Percentiles rank a stretch among this genome's conserved stretches.
phyloP scores from a whole-genome alignment of 768 basidiomycete genomes.

The Auriscalpium orientale region DNA sequence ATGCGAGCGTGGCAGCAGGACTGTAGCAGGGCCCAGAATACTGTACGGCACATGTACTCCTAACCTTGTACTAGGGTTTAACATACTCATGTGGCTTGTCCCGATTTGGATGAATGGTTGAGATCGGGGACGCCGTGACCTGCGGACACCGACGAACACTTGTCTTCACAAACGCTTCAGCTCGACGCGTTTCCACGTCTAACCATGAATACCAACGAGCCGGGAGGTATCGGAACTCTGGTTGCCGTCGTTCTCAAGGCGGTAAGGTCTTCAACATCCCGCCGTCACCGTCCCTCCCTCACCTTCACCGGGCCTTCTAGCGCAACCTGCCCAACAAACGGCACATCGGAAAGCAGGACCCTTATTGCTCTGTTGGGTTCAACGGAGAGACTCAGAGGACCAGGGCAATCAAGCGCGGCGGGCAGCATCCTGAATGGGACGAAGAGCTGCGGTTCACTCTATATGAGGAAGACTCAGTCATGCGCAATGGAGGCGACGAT shows the following conservation, averaged over 20 bases:
- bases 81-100: too few relatives aligned
- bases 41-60: too few relatives aligned
- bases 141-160: too few relatives aligned
- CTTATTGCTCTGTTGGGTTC: constrained; percentile 77
- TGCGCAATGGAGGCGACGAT: constrained; percentile 4
- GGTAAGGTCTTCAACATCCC: constrained; percentile 40
- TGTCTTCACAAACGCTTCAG: not conserved
- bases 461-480: constrained; percentile 60
- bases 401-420: constrained; percentile 91
- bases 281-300: constrained; percentile 1
- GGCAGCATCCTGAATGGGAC: constrained; percentile 99
- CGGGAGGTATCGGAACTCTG: constrained; percentile 84
- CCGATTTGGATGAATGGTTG: too few relatives aligned
- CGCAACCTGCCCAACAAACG: constrained; percentile 86
- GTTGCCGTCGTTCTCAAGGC: constrained; percentile 91
- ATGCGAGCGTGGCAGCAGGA: too few relatives aligned
- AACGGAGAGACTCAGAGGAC: constrained; percentile 83
- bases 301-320: constrained; percentile 28
- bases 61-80: too few relatives aligned
- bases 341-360: constrained; percentile 95
- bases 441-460: constrained; percentile 93
- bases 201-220: constrained; percentile 44
- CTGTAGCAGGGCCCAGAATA: too few relatives aligned
- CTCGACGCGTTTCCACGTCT: not conserved
- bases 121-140: too few relatives aligned